Base-by-base conservation (phyloP, 1,139 yeast genomes). In the Yamadazyma epiphylla region DNA sequence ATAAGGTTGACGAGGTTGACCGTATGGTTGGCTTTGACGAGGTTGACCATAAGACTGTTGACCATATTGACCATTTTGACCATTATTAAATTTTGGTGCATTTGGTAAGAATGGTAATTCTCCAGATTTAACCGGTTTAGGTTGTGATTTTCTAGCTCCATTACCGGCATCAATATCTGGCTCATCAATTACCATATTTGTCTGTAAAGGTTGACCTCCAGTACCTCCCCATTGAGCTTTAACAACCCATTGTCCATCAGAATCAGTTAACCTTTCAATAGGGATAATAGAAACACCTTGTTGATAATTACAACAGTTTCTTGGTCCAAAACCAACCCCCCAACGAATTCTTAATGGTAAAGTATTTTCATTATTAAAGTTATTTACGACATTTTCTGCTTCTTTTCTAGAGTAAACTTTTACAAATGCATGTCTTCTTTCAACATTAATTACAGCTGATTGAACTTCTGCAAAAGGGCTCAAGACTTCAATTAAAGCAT, bases 281-380 rank as follows among this genome's bases (percentile, higher is more conserved):
- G 97, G 96, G 39, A 91, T 86, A 15, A 88, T 75, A 34, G 95
- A 83, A 26, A 82, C 71, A 40, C 98, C 98, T 37, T 82, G 81
- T 52, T 83, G 91, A 56, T 91, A 91, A 58, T 91, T 94, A 57
- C 96, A 87, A 64, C 97, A 89, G 55, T 91, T 97, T 66, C 98
- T 79, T 31, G 98, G 98, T 4, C 98, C 98, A 53, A 86, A 91
- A 2, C 98, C 98, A 42, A 91, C 97, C 44, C 97, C 98, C 98
- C 98, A 91, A 53, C 96, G 75, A 7, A 94, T 86, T 62, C 91
- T 85, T 52, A 77, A 74, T 29, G 71, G 80, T 44, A 64, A 73
- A 9, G 51, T 66, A 37, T 65, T 63, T 39, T 67, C 74, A 44
- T 65, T 65, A 49, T 66, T 67, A 70, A 80, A 58, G 46, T 74